Conservation (phyloP, 2,329 filamentous ascomycete genomes). For the Arthrobotrys pseudoclavata region DNA sequence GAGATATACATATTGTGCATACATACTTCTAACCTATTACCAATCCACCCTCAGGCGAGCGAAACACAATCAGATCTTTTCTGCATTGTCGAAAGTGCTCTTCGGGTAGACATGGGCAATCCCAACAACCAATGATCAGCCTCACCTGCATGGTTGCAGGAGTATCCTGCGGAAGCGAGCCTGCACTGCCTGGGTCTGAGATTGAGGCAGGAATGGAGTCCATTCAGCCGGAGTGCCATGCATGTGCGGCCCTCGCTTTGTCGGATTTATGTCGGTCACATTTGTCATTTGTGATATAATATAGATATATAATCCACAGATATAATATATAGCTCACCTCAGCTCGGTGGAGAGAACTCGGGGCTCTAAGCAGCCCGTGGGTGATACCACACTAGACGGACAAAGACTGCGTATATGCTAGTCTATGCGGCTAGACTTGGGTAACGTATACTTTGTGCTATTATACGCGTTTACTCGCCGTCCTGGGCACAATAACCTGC, state of each 20-base stretch:
- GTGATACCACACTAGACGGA: conserved; percentile 30
- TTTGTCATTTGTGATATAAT: conserved; percentile 22
- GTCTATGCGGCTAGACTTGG: conserved; percentile 8
- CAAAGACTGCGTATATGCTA: neutral
- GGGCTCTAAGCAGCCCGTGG: conserved; percentile 9
- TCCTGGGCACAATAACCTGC: neutral
- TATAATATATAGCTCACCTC: conserved; percentile 6
- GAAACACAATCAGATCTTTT: conserved; percentile 51
- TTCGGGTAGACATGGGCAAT: conserved; percentile 48
- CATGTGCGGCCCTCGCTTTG: conserved; percentile 44
- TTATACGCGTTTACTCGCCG: conserved; percentile 25
- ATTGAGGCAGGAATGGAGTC: conserved; percentile 14
- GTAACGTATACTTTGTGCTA: conserved; percentile 46
- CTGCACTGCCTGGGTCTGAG: conserved; percentile 38
- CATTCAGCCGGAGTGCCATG: conserved; percentile 42
- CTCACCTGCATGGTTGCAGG: conserved; percentile 39
- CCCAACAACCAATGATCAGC: conserved; percentile 46
- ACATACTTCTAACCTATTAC: neutral
- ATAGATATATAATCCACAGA: conserved; percentile 14
- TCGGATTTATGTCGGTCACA: conserved; percentile 56
- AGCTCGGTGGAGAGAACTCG: conserved; percentile 19
- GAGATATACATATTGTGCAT: conserved; percentile 20
- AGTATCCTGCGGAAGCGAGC: conserved; percentile 45
- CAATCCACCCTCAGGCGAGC: conserved; percentile 47
- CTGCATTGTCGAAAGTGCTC: conserved; percentile 26